These are phyloP conservation scores for Coemansia erecta DNA, from an alignment of 192 early-diverging fungal species.

Conservation along the genomic window DNA sequence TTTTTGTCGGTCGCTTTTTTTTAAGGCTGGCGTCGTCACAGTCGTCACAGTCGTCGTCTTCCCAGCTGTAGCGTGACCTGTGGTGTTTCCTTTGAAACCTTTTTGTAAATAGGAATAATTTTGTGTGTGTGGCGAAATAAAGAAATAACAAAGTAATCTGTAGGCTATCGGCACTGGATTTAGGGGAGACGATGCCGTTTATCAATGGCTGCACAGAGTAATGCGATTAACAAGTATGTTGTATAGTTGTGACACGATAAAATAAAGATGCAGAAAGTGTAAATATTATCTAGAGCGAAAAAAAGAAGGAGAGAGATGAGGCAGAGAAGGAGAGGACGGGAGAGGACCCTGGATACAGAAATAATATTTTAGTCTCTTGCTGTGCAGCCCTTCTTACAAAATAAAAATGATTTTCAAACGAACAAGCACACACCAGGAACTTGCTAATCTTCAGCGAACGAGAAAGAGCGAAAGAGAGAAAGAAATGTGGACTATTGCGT, in stretches of 20 bases:
- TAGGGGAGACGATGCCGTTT: slow-evolving; percentile 5
- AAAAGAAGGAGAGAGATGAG: neutral
- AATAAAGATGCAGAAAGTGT: slow-evolving; percentile 5
- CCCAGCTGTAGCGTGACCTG: too few species aligned
- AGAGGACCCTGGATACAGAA: slow-evolving; percentile 9
- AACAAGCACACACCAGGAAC: slow-evolving; percentile 1
- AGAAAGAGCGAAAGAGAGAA: neutral
- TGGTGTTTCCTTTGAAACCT: too few species aligned
- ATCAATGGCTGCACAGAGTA: slow-evolving; percentile 30
- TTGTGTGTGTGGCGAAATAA: too few species aligned
- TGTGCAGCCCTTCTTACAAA: neutral
- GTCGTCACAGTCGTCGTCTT: too few species aligned
- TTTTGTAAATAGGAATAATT: too few species aligned
- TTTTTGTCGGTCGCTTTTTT: too few species aligned
- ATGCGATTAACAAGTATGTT: slow-evolving; percentile 11
- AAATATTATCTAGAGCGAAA: neutral
- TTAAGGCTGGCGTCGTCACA: too few species aligned
- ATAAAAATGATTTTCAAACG: neutral
- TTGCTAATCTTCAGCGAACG: too few species aligned
- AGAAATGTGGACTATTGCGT: neutral
- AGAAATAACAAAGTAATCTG: too few species aligned
- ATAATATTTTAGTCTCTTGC: neutral
- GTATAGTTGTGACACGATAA: slow-evolving; percentile 1
- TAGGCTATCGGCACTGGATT: too few species aligned
- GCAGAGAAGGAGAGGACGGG: slow-evolving; percentile 20